Evolutionary conservation across 78 protist species (phyloP).

Genomic region (Dictyostelium intermedium): DNA sequence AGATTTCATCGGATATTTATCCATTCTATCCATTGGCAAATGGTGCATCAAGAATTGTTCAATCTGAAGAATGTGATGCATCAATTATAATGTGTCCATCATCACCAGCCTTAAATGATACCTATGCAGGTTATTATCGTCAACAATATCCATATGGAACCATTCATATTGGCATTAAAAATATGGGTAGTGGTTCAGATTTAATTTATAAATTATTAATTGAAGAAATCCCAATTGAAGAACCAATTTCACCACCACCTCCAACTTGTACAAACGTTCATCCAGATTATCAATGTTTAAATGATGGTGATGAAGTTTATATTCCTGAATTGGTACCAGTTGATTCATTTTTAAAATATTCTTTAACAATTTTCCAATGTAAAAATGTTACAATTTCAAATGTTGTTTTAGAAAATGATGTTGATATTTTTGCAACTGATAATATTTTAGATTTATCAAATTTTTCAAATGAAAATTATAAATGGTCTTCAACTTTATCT

Average conservation of each 20-base stretch:
- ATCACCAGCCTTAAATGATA: not conserved
- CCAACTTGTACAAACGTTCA: not conserved
- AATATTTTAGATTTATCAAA: not conserved
- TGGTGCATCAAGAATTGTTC: not conserved
- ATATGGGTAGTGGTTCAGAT: not conserved
- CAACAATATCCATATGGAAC: slow-evolving; percentile 41
- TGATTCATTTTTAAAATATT: not conserved
- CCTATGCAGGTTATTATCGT: not conserved
- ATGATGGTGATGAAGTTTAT: slow-evolving; percentile 11
- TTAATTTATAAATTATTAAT: slow-evolving; percentile 15
- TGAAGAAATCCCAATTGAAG: slow-evolving; percentile 4
- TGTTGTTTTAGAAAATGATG: not conserved
- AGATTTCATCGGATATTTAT: not conserved
- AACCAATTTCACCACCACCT: not conserved
- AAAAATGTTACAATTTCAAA: slow-evolving; percentile 20
- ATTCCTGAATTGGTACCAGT: not conserved
- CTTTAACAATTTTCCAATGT: not conserved
- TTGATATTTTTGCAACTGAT: slow-evolving; percentile 31
- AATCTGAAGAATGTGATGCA: slow-evolving; percentile 12
- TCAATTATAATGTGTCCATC: slow-evolving; percentile 22
- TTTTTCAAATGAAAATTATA: slow-evolving; percentile 2
- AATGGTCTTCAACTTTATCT: slow-evolving; percentile 6
- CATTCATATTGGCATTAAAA: not conserved
- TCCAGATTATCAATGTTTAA: not conserved
- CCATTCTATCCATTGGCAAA: slow-evolving; percentile 2